Base-by-base conservation (phyloP, 2,329 filamentous ascomycete species). In the Epichloe gansuensis region DNA sequence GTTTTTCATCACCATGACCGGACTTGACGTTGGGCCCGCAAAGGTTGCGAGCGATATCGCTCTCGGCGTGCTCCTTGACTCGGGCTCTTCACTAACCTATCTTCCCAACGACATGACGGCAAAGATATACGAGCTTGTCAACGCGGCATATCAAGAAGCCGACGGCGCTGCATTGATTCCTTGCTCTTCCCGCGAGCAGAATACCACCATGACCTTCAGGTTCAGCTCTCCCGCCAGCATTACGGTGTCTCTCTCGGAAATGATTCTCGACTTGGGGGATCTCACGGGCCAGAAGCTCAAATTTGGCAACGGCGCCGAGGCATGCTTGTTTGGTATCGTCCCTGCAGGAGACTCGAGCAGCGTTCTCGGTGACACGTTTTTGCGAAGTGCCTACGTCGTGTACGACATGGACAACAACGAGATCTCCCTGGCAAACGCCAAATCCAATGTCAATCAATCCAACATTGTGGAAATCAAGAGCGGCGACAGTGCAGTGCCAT, bases 361-460 rank as follows among this genome's bases (percentile, higher is more conserved):
- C 43, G 78, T 87, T 2, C 69, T 89, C 31, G 85, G 85, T 15
- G 85, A 89, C 62, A 86, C 85, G 0, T 89, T 89, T 64, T 70
- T 89, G 51, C 74, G 85, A 47, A 84, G 81, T 38, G 85, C 85
- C 0, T 89, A 89, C 58, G 76, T 87, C 13, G 85, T 89, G 11
- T 89, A 86, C 63, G 84, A 89, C 63, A 71, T 88, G 23, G 78
- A 73, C 31, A 87, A 85, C 64, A 81, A 87, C 63, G 74, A 85
- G 66, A 81, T 89, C 57, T 83, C 81, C 2, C 67, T 89, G 35
- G 85, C 84, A 1, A 80, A 84, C 64, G 83, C 83, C 17, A 76
- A 74, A 49, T 82, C 81, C 65, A 79, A 85, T 61, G 69, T 74
- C 4, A 62, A 58, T 0, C 47, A 50, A 5, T 71, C 70, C 5